These are phyloP conservation scores for Stephanodiscus minutulus DNA, from an alignment of 108 stramenopile species.

Conservation along the genomic window DNA sequence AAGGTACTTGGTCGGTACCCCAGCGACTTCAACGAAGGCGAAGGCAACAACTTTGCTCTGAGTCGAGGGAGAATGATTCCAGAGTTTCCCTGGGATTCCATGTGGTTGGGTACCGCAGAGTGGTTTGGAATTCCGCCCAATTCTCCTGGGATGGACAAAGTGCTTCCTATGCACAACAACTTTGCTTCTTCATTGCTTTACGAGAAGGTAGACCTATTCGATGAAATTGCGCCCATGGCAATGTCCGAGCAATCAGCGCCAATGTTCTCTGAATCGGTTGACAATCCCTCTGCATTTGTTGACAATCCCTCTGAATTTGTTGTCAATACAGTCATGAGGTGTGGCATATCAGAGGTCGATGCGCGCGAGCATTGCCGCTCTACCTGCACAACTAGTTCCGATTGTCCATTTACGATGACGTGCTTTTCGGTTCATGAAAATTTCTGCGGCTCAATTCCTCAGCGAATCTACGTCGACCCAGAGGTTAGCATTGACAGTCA, in stretches of 20 bases:
- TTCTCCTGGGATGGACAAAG: constrained; percentile 26
- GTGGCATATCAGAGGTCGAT: constrained; percentile 37
- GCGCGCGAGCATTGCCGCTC: constrained; percentile 32
- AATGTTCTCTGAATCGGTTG: background rate
- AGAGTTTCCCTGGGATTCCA: constrained; percentile 67
- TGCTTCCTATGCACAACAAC: constrained; percentile 50
- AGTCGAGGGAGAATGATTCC: constrained; percentile 76
- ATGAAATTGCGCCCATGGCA: background rate
- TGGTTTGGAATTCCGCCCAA: constrained; percentile 46
- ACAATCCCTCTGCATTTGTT: constrained; percentile 6
- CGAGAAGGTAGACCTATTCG: constrained; percentile 23
- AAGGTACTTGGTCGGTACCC: constrained; percentile 65
- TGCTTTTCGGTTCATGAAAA: constrained; percentile 28
- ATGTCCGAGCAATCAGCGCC: background rate
- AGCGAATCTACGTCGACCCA: constrained; percentile 22
- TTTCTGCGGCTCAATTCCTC: constrained; percentile 33
- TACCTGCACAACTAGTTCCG: constrained; percentile 15
- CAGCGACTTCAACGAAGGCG: constrained; percentile 39
- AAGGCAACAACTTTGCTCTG: constrained; percentile 43
- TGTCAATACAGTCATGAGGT: constrained; percentile 21
- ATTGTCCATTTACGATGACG: constrained; percentile 16
- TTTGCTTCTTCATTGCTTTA: constrained; percentile 20
- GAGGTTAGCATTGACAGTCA: constrained; percentile 5
- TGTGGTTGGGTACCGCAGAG: constrained; percentile 59
- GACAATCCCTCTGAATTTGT: constrained; percentile 3